Percentiles rank a stretch among this genome's conserved stretches.
phyloP scores from a whole-genome alignment of 768 basidiomycete species.

The Strobilomyces dryophilus region DNA sequence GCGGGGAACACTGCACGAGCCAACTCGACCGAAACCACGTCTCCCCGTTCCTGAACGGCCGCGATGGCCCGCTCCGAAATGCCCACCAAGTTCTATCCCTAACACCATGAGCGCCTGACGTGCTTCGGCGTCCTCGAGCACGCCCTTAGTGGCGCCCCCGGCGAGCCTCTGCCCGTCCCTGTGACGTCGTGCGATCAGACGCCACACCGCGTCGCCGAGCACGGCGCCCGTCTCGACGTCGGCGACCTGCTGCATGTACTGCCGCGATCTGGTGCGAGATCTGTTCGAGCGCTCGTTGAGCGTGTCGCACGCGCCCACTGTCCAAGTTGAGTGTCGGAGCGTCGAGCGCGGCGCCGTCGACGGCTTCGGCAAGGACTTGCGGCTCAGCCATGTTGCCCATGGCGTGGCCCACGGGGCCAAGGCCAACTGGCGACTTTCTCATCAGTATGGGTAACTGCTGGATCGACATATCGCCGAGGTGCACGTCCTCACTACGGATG shows the following conservation, averaged over 20 bases:
- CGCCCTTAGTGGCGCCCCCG: conserved; percentile 35
- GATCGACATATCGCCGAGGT: no score
- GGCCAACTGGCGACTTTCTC: no score
- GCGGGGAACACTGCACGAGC: no score
- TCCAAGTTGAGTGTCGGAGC: no score
- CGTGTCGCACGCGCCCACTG: conserved; percentile 9
- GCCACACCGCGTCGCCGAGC: conserved; percentile 22
- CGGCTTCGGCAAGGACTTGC: no score
- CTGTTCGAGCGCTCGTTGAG: conserved; percentile 33
- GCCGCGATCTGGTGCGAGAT: conserved; percentile 40
- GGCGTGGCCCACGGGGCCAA: no score
- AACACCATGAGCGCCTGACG: conserved; percentile 38
- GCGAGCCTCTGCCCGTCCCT: conserved; percentile 29
- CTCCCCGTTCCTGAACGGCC: background rate
- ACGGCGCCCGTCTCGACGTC: conserved; percentile 9
- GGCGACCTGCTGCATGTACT: conserved; percentile 36
- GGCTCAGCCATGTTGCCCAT: no score
- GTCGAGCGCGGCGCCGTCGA: no score
- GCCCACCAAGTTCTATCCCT: conserved; percentile 35
- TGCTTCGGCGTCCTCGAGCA: conserved; percentile 40
- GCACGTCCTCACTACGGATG: no score
- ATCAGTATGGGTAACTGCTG: no score
- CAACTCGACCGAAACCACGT: no score
- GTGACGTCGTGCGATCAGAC: conserved; percentile 41
- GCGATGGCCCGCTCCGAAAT: background rate